A percentile compares a stretch with the other conserved stretches of the same genome.
Conservation (phyloP, 139 green algal genomes). For the Chlorella sorokiniana region DNA sequence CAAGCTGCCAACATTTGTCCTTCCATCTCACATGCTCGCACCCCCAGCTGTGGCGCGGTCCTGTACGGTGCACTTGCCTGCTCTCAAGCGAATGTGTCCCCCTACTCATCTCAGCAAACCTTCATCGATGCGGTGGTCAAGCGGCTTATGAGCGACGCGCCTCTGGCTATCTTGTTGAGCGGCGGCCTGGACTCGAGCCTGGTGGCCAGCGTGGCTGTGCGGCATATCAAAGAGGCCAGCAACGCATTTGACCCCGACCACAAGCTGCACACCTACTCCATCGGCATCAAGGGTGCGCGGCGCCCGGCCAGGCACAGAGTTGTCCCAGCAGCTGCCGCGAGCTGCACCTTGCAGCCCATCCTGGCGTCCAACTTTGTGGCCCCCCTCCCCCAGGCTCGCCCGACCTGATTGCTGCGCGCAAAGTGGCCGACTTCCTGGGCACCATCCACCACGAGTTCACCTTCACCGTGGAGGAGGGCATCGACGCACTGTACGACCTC, state of each 20-base stretch:
- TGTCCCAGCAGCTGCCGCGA: not conserved
- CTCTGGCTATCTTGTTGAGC: conserved; percentile 93
- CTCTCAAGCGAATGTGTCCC: not conserved
- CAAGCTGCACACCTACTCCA: conserved; percentile 89
- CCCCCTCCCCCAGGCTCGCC: conserved; percentile 69
- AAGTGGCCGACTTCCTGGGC: conserved; percentile 91
- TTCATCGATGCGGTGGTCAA: conserved; percentile 89
- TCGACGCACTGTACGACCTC: conserved; percentile 94
- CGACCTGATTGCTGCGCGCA: conserved; percentile 87
- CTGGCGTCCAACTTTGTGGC: not conserved
- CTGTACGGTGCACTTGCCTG: not conserved
- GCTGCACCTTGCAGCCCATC: not conserved
- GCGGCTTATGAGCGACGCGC: conserved; percentile 96
- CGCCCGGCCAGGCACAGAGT: not conserved
- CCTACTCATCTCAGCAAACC: conserved; percentile 50
- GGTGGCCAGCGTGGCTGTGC: conserved; percentile 81
- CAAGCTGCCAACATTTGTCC: no score
- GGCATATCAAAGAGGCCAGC: conserved; percentile 62
- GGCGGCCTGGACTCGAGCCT: conserved; percentile 95
- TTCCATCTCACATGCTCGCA: not conserved
- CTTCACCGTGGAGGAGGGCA: conserved; percentile 95
- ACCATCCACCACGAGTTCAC: conserved; percentile 97
- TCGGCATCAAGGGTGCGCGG: conserved; percentile 70
- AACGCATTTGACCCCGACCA: conserved; percentile 62
- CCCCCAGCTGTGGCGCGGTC: not conserved